Evolutionary conservation across 148 eudicot species (phyloP), one percentile per base, ranked within the genome.

Genomic region (Camellia japonica): DNA sequence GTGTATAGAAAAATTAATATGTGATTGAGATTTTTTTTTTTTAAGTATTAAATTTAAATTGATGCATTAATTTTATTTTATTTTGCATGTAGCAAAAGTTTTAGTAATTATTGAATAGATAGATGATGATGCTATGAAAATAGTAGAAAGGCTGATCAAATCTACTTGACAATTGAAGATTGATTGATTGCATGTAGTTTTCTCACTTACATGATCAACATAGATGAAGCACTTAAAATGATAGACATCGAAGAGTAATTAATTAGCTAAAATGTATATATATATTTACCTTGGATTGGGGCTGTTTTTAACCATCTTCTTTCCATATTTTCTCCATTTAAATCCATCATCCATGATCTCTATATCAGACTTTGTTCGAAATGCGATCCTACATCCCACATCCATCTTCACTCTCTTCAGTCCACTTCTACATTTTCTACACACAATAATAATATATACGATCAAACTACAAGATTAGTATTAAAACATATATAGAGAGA

Each of bases 281-380:
- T 20, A 30, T 30, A 8, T 73, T 74, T 74, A 74, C 78, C 78
- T 74, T 59, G 65, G 67, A 74, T 74, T 15, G 10, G 67, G 78
- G 54, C 67, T 74, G n/a, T 42, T 44, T 60, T 74, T 74, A 43
- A 74, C 78, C 23, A 4, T 74, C 52, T 74, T 74, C 78, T 61
- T 74, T 38, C 78, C 78, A 60, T 74, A 74, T 43, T 74, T 74
- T 43, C 78, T 74, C 78, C 78, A 74, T n/a, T 59, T 74, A 74
- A 41, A 74, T n/a, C 78, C 78, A 59, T 59, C 78, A 74, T 74
- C 78, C 78, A 74, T 74, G 67, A 42, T 59, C 66, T 74, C 78
- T 19, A 42, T 6, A 19, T 56, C 67, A 9, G 78, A 74, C 78
- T 74, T 59, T 8, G 78, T 74, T 11, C 66, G 23, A 20, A 74